These are phyloP conservation scores for Diaporthe citrichinensis DNA, from an alignment of 2,329 filamentous ascomycete genomes.

Conservation along the genomic window DNA sequence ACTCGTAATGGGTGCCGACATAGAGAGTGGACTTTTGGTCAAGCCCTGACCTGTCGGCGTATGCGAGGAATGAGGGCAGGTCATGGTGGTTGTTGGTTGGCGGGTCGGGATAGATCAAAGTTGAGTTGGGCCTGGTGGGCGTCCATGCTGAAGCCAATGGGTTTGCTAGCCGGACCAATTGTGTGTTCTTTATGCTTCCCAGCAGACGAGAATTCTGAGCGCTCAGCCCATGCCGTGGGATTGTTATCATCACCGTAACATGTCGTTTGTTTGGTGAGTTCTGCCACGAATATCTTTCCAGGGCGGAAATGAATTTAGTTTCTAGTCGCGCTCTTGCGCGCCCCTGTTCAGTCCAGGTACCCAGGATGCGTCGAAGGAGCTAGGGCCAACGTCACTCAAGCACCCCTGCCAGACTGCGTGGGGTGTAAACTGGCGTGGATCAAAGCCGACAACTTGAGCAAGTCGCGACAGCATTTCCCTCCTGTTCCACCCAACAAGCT, in stretches of 20 bases:
- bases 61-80: slow-evolving; percentile 74
- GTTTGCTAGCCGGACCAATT: not conserved
- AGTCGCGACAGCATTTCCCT: not conserved
- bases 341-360: slow-evolving; percentile 9
- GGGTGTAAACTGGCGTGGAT: not conserved
- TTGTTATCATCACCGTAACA: slow-evolving; percentile 40
- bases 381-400: slow-evolving; percentile 22
- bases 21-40: slow-evolving; percentile 71
- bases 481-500: slow-evolving; percentile 38
- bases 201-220: slow-evolving; percentile 22
- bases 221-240: slow-evolving; percentile 37
- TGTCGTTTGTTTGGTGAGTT: not conserved
- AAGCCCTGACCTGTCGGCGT: slow-evolving; percentile 71
- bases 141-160: slow-evolving; percentile 19
- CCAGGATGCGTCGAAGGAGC: slow-evolving; percentile 16
- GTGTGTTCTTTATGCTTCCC: not conserved
- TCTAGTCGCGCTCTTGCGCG: not conserved
- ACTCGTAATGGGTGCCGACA: slow-evolving; percentile 84
- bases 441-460: not conserved
- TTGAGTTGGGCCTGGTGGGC: slow-evolving; percentile 30
- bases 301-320: not conserved
- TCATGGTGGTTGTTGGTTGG: slow-evolving; percentile 70
- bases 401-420: slow-evolving; percentile 16
- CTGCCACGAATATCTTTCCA: not conserved
- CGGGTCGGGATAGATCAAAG: slow-evolving; percentile 61